Evolutionary conservation across 2,329 filamentous ascomycete genomes (phyloP).

Genomic region (Ceratocystis cacaofunesta): DNA sequence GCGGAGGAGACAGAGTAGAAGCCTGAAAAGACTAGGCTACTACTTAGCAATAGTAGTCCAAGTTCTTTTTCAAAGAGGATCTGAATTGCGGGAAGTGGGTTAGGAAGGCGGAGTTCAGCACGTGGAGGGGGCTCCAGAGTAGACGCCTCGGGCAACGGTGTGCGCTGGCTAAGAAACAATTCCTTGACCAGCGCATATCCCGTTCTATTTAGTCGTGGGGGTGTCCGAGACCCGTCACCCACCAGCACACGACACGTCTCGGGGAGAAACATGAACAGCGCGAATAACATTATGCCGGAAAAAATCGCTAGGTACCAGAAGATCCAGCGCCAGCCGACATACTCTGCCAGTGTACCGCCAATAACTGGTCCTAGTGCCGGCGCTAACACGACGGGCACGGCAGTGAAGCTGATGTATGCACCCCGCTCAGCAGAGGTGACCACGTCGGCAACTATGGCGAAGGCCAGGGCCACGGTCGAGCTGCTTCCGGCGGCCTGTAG

Average conservation of each 20-base stretch:
- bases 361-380: conserved; percentile 40
- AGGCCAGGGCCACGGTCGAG: conserved; percentile 42
- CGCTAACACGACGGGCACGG: conserved; percentile 33
- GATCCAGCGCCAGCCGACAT: conserved; percentile 43
- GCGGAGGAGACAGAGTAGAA: conserved; percentile 35
- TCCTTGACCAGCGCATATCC: conserved; percentile 21
- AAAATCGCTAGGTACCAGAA: conserved; percentile 48
- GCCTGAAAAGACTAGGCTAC: conserved; percentile 33
- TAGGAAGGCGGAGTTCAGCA: conserved; percentile 21
- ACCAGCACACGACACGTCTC: conserved; percentile 37
- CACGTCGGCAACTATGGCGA: conserved; percentile 48
- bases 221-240: conserved; percentile 35
- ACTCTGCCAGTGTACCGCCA: conserved; percentile 42
- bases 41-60: conserved; percentile 31
- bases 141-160: not conserved
- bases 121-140: not conserved
- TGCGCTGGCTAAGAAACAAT: not conserved
- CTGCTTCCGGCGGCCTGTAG: conserved; percentile 44
- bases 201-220: conserved; percentile 27
- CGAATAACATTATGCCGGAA: conserved; percentile 27
- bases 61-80: conserved; percentile 31
- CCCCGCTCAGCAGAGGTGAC: conserved; percentile 47
- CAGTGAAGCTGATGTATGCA: conserved; percentile 40
- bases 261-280: conserved; percentile 37
- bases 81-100: conserved; percentile 28